Evolutionary conservation across 106 monocot genomes (phyloP).

Genomic region (Dioscorea dumetorum): DNA sequence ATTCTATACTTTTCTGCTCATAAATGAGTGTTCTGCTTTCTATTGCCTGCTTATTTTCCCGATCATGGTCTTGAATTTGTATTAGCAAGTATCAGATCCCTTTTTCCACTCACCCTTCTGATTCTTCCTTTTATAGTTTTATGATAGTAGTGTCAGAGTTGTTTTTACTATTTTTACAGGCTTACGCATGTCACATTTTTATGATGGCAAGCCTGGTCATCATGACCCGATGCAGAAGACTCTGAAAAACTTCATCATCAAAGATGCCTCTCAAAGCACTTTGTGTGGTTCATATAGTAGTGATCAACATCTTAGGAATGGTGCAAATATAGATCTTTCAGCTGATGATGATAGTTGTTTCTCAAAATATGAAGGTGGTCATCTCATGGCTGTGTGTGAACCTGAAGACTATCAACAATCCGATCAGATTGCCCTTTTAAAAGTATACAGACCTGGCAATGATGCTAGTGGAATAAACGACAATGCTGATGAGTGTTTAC

Average conservation of each 20-base stretch:
- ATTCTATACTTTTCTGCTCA: too few relatives aligned
- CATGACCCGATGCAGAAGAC: slow-evolving; percentile 71
- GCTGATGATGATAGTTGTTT: slow-evolving; percentile 10
- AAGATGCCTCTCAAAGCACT: slow-evolving; percentile 13
- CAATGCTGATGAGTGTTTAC: neutral
- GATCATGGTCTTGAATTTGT: too few relatives aligned
- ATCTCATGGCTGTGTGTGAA: slow-evolving; percentile 13
- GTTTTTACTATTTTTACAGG: slow-evolving; percentile 34
- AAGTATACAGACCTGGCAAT: neutral
- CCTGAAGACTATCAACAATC: slow-evolving; percentile 7
- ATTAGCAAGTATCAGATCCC: too few relatives aligned
- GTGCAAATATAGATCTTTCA: slow-evolving; percentile 11
- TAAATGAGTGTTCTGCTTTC: too few relatives aligned
- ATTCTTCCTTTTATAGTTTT: too few relatives aligned
- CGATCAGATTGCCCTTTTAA: neutral
- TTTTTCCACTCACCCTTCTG: too few relatives aligned
- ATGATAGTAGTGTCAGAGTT: too few relatives aligned
- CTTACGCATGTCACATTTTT: slow-evolving; percentile 81
- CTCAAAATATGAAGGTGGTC: slow-evolving; percentile 13
- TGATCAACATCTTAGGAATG: slow-evolving; percentile 17
- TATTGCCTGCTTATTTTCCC: too few relatives aligned
- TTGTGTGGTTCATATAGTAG: slow-evolving; percentile 3
- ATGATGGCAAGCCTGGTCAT: slow-evolving; percentile 39
- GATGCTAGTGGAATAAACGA: slow-evolving; percentile 4
- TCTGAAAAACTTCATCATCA: slow-evolving; percentile 42